Conservation (phyloP, 1,139 yeast genomes). For the Hansenula lynferdii region DNA sequence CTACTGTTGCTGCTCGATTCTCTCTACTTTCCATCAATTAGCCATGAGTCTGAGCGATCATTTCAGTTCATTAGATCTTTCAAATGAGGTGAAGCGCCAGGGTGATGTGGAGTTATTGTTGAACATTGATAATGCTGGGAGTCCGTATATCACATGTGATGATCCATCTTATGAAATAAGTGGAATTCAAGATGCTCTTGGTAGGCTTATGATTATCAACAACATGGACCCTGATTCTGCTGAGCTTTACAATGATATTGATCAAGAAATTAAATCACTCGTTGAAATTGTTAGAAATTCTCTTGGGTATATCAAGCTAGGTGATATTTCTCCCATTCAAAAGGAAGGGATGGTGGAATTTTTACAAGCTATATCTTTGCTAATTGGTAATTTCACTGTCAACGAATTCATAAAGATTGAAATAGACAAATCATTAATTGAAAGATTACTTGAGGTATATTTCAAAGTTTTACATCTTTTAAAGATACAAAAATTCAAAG, state of each 20-base stretch:
- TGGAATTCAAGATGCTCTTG: background rate
- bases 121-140: background rate
- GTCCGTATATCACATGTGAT: background rate
- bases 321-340: background rate
- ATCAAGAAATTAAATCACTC: background rate
- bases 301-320: background rate
- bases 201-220: background rate
- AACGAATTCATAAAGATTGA: constrained; percentile 13
- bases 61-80: background rate
- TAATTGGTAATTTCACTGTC: constrained; percentile 12
- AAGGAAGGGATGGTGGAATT: constrained; percentile 5
- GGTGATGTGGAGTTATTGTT: background rate
- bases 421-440: constrained; percentile 9
- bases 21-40: background rate
- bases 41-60: constrained; percentile 1
- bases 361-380: constrained; percentile 9
- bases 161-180: background rate
- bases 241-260: background rate
- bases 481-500: background rate
- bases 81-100: background rate
- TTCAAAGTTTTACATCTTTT: constrained; percentile 7
- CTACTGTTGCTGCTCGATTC: too few species aligned
- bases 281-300: background rate
- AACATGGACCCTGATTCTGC: background rate
- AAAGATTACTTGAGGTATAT: constrained; percentile 8